Percentiles rank a stretch among this genome's conserved stretches.
These are phyloP conservation scores for Candida ipomoeae DNA, from an alignment of 805 yeast species.

Conservation along the genomic window DNA sequence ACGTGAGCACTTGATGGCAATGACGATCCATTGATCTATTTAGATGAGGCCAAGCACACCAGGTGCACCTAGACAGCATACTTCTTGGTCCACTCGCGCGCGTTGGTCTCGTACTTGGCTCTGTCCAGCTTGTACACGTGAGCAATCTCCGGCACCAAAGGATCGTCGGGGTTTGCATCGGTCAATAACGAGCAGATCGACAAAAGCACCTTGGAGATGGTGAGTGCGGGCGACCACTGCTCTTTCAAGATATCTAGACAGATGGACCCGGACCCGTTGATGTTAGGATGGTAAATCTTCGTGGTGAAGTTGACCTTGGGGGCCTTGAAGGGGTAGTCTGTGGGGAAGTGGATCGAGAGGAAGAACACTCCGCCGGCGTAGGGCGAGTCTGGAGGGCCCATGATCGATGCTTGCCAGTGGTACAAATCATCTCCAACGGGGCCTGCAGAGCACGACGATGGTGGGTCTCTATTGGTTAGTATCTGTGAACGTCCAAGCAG, in stretches of 20 bases:
- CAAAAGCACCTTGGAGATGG: conserved; percentile 89
- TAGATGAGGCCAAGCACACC: not conserved
- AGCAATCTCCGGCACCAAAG: conserved; percentile 97
- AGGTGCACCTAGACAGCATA: conserved; percentile 66
- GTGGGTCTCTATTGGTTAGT: conserved; percentile 74
- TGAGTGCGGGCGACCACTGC: conserved; percentile 98
- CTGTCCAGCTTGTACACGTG: conserved; percentile 93
- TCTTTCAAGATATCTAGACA: conserved; percentile 96
- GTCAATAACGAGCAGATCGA: conserved; percentile 94
- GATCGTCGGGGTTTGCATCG: conserved; percentile 98
- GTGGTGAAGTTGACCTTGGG: conserved; percentile 89
- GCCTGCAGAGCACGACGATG: conserved; percentile 98
- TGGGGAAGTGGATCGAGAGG: conserved; percentile 95
- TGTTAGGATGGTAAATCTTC: conserved; percentile 95
- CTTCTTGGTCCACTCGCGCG: conserved; percentile 98
- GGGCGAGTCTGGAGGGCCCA: conserved; percentile 97
- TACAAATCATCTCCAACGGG: conserved; percentile 97
- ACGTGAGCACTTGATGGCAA: not conserved
- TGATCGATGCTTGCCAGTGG: conserved; percentile 99
- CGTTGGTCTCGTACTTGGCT: conserved; percentile 91
- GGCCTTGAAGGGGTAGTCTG: conserved; percentile 98
- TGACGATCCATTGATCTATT: conserved; percentile 1
- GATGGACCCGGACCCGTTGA: conserved; percentile 91
- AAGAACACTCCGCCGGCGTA: conserved; percentile 91
- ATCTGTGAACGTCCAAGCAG: not conserved